Evolutionary conservation across 1,139 yeast genomes (phyloP), one percentile per base, ranked within the genome.

Genomic region (Kluyveromyces sp.): DNA sequence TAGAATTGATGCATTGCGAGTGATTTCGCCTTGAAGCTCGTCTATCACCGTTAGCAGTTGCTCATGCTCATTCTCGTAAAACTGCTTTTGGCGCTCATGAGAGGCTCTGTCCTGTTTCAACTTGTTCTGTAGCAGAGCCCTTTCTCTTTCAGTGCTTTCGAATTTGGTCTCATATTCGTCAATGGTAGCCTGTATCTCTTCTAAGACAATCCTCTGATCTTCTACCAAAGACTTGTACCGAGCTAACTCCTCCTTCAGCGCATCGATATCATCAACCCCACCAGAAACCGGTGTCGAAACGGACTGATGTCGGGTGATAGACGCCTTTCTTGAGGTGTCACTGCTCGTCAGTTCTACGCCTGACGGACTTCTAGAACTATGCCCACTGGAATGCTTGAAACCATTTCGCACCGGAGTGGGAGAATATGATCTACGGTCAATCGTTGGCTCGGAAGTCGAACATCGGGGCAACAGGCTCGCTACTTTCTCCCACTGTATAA

Each of bases 401-500:
- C 6, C 25, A n/a, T n/a, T 17, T 16, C 39, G 20, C 8, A 35
- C 31, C 4, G 39, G 39, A 3, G 39, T 35, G 8, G 39, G 39
- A n/a, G 39, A 35, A 7, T 7, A 3, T 7, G 39, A 16, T 13
- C 8, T 13, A 13, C 9, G 17, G 39, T 35, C 39, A 22, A 30
- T 35, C 7, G 8, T 33, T 3, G 26, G 8, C n/a, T 11, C 36
- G 6, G 26, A 13, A 13, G 17, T 33, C 7, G 25, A 32, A 17
- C 32, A 6, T 34, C 39, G 28, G 19, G 36, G 61, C 16, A 60
- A 44, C 20, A 64, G 46, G 4, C 49, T 40, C 4, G 71, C 68
- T 22, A 86, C 70, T 55, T 86, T 75, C 20, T 78, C 78, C 55
- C 78, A 75, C 2, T 89, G 82, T 37, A 87, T 69, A 56, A 88